Conservation (phyloP, 495 filamentous ascomycete genomes). For the Annulohypoxylon nitens region DNA sequence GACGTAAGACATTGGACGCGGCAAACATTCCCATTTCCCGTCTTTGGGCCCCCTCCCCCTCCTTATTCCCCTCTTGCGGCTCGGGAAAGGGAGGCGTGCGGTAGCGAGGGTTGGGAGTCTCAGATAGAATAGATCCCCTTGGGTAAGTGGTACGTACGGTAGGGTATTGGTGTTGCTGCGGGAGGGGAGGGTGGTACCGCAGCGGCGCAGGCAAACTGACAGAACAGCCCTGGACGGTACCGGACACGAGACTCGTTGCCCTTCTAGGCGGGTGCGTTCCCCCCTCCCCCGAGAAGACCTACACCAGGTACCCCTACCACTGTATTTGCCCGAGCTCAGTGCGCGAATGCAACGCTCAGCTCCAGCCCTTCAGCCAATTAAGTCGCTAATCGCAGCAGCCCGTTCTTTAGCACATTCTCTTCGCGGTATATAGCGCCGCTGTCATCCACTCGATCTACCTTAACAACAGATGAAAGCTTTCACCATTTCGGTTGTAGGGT, state of each 20-base stretch:
- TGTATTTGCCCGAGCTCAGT: conserved; percentile 4
- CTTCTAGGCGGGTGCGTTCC: background rate
- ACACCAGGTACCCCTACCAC: background rate
- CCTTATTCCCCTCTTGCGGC: background rate
- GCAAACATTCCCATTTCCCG: background rate
- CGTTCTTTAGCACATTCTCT: background rate
- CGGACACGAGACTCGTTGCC: conserved; percentile 2
- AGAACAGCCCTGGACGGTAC: too few species aligned
- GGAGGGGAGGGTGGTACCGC: background rate
- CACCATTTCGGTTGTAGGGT: background rate
- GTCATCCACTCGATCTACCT: background rate
- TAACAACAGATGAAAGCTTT: background rate
- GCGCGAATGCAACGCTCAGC: background rate
- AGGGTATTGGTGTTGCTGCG: too few species aligned
- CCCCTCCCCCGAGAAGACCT: too few species aligned
- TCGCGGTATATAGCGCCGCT: conserved; percentile 2
- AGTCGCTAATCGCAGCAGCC: background rate
- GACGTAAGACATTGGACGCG: background rate
- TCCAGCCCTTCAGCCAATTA: background rate
- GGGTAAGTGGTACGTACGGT: too few species aligned
- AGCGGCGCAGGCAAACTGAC: conserved; percentile 3
- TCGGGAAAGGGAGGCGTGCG: background rate
- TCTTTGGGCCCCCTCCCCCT: background rate
- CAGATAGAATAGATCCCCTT: background rate
- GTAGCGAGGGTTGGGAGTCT: background rate